phyloP scores from a whole-genome alignment of 306 rosid genomes.

The Alnus glutinosa region DNA sequence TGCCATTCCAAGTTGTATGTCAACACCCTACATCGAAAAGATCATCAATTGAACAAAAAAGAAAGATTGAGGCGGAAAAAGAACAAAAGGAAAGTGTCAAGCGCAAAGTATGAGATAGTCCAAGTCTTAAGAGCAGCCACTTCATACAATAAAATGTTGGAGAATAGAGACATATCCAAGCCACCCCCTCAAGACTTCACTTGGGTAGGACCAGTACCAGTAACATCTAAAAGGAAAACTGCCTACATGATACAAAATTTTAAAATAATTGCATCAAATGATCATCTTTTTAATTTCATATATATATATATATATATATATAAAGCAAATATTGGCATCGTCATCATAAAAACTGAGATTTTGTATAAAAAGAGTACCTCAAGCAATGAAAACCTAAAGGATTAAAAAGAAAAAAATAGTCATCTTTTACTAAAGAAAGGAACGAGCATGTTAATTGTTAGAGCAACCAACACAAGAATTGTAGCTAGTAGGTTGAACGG shows the following conservation, averaged over 20 bases:
- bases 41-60: neutral
- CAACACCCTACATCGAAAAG: conserved; percentile 66
- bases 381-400: too few species aligned
- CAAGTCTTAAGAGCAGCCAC: neutral
- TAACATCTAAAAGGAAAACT: neutral
- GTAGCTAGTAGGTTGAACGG: neutral
- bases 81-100: neutral
- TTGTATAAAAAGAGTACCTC: too few species aligned
- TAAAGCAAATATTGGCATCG: too few species aligned
- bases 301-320: too few species aligned
- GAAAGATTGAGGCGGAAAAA: neutral
- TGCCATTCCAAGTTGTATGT: conserved; percentile 97
- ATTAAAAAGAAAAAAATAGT: neutral
- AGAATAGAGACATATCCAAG: neutral
- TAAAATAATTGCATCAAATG: neutral
- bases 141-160: neutral
- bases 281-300: neutral
- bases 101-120: neutral
- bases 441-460: neutral
- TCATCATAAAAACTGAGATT: too few species aligned
- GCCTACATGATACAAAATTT: neutral
- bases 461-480: neutral
- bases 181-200: neutral
- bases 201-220: neutral
- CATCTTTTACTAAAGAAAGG: neutral